phyloP scores from a whole-genome alignment of 1,139 yeast genomes.

The Candida sanyaensis region DNA sequence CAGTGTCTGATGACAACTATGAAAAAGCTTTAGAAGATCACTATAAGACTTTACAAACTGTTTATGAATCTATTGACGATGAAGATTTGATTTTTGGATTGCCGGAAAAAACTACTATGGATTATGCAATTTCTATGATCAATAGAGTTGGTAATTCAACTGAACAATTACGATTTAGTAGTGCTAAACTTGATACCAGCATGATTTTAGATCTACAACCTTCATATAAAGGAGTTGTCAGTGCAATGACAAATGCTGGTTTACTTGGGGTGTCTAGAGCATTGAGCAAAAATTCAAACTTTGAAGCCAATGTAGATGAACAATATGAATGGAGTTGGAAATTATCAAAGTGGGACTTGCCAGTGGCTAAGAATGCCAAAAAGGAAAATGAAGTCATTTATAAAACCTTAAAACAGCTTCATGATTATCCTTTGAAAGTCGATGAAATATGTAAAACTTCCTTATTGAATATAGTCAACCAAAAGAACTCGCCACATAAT shows the following conservation, averaged over 20 bases:
- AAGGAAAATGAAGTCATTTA: constrained; percentile 49
- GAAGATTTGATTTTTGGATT: constrained; percentile 64
- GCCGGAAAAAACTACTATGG: constrained; percentile 56
- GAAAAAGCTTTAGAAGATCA: constrained; percentile 12
- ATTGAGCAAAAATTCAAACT: constrained; percentile 19
- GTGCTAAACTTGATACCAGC: constrained; percentile 56
- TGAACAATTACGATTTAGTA: constrained; percentile 51
- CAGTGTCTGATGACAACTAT: constrained; percentile 9
- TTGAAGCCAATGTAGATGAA: constrained; percentile 5
- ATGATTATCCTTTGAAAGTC: constrained; percentile 27
- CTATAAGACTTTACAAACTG: constrained; percentile 13
- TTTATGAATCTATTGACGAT: constrained; percentile 58
- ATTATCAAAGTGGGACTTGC: constrained; percentile 68
- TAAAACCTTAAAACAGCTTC: constrained; percentile 43
- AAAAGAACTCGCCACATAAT: constrained; percentile 13
- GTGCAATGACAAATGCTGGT: constrained; percentile 47
- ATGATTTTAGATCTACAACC: constrained; percentile 20
- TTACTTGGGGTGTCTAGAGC: constrained; percentile 50
- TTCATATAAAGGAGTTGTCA: constrained; percentile 21
- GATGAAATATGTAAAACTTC: constrained; percentile 18
- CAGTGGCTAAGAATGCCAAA: constrained; percentile 33
- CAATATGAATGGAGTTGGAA: constrained; percentile 66
- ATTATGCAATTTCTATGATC: constrained; percentile 48
- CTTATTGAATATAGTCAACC: constrained; percentile 20
- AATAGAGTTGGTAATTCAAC: constrained; percentile 34